Percentiles rank a stretch among this genome's conserved stretches.
Evolutionary conservation across 2,329 filamentous ascomycete genomes (phyloP).

Genomic region (Stylonectria norvegica): DNA sequence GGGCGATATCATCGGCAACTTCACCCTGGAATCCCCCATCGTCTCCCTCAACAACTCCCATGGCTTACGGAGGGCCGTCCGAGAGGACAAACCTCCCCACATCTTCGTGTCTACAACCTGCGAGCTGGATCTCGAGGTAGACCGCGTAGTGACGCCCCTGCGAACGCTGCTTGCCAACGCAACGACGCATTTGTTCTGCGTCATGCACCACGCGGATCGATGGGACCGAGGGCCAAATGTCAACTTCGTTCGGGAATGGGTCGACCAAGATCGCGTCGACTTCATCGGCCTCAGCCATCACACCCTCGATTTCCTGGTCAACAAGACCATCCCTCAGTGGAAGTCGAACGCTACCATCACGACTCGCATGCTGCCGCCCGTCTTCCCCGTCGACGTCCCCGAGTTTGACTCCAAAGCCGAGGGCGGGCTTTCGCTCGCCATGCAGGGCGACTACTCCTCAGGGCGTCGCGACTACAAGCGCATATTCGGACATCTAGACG

Average conservation of each 20-base stretch:
- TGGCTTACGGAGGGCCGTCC: slow-evolving; percentile 14
- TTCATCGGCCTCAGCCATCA: slow-evolving; percentile 28
- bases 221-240: slow-evolving; percentile 23
- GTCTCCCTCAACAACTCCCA: slow-evolving; percentile 14
- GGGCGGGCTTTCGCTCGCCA: slow-evolving; percentile 21
- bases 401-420: slow-evolving; percentile 10
- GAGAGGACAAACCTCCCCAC: slow-evolving; percentile 15
- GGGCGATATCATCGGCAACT: slow-evolving; percentile 25
- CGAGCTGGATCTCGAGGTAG: slow-evolving; percentile 22
- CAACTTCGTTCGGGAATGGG: slow-evolving; percentile 18
- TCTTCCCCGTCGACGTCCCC: slow-evolving; percentile 23
- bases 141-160: slow-evolving; percentile 13
- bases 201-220: slow-evolving; percentile 27
- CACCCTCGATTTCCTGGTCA: slow-evolving; percentile 22
- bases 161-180: slow-evolving; percentile 18
- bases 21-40: slow-evolving; percentile 19
- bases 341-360: slow-evolving; percentile 13
- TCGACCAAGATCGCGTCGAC: slow-evolving; percentile 19
- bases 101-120: slow-evolving; percentile 29
- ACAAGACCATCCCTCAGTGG: slow-evolving; percentile 22
- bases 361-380: slow-evolving; percentile 23
- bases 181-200: slow-evolving; percentile 26
- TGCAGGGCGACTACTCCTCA: slow-evolving; percentile 29
- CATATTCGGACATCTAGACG: slow-evolving; percentile 25
- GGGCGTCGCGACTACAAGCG: slow-evolving; percentile 25